Evolutionary conservation across 805 yeast genomes (phyloP).

Genomic region (Pichia ethanolica): DNA sequence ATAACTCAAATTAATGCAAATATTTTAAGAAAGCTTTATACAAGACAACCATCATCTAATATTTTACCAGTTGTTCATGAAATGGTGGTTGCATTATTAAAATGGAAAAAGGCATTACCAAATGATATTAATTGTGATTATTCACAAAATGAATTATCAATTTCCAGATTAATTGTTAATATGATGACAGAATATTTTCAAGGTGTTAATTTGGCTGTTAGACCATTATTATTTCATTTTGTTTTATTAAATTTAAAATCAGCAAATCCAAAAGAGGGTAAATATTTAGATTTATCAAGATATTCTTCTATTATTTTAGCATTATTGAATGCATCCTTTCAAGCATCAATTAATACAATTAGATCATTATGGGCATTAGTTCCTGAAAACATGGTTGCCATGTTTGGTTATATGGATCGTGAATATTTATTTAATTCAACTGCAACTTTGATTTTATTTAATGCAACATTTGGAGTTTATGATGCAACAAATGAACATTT

Average conservation of each 20-base stretch:
- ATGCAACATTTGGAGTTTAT: conserved; percentile 76
- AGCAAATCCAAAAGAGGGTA: conserved; percentile 29
- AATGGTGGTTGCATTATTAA: conserved; percentile 55
- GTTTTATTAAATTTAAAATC: conserved; percentile 56
- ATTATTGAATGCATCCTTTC: conserved; percentile 66
- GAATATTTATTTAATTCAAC: conserved; percentile 74
- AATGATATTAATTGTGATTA: conserved; percentile 60
- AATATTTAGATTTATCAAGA: conserved; percentile 51
- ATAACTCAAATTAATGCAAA: conserved; percentile 75
- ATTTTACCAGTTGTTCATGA: conserved; percentile 68
- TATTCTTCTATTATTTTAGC: conserved; percentile 65
- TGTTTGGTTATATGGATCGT: conserved; percentile 83
- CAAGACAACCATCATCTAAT: conserved; percentile 69
- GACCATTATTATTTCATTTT: conserved; percentile 72
- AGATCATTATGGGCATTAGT: conserved; percentile 66
- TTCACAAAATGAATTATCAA: conserved; percentile 41
- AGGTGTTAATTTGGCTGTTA: conserved; percentile 70
- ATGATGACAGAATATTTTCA: conserved; percentile 79
- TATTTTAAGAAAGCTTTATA: conserved; percentile 60
- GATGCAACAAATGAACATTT: conserved; percentile 65
- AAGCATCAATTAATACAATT: conserved; percentile 71
- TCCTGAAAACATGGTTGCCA: conserved; percentile 75
- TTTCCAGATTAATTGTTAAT: conserved; percentile 62
- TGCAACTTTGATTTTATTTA: conserved; percentile 63
- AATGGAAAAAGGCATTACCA: conserved; percentile 63